Base-by-base conservation (phyloP, 306 rosid species). In the Glycine latifolia region DNA sequence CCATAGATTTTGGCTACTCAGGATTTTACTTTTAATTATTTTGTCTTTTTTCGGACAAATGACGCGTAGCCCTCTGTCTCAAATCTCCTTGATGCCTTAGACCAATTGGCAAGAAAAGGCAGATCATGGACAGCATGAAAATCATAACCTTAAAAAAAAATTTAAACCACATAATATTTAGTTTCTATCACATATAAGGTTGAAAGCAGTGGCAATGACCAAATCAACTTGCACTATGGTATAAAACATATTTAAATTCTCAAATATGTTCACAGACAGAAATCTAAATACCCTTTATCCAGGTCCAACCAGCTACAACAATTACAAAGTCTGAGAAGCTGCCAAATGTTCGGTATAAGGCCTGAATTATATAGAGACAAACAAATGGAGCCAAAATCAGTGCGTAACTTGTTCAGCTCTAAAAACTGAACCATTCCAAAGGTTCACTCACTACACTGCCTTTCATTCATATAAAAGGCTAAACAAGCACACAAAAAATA, bases 351-450 rank as follows among this genome's bases (percentile, higher is more conserved):
- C 47, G 37, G 52, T 16, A 62, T 76, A 78, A 75, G 81, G 75
- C 86, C 15, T 39, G 78, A 62, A 76, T 13, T 10, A 59, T 37
- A 83, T 67, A 76, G 44, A 82, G 76, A 84, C 83, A 89, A 84
- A 67, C n/a, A 81, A 67, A 87, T 79, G 15, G 53, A 59, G 55
- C 85, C 89, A 89, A 86, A 20, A 46, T 46, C 10, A 20, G 2
- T 9, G 91, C 83, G 7, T 13, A 91, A 90, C 92, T 76, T 8
- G 13, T 80, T 89, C 92, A 82, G 61, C 86, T 52, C 56, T 68
- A 10, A 35, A 54, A 37, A 4, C 47, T 50, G 15, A 81, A 10
- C 58, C 17, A 39, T 67, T 65, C 44, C 43, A 10, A 75, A 70
- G 52, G 50, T 16, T 44, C 59, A 14, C 53, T 48, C 73, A 39